A percentile compares a stretch with the other conserved stretches of the same genome.
phyloP scores from a whole-genome alignment of 2,329 filamentous ascomycete genomes.

The Phaeosphaeria sp. region DNA sequence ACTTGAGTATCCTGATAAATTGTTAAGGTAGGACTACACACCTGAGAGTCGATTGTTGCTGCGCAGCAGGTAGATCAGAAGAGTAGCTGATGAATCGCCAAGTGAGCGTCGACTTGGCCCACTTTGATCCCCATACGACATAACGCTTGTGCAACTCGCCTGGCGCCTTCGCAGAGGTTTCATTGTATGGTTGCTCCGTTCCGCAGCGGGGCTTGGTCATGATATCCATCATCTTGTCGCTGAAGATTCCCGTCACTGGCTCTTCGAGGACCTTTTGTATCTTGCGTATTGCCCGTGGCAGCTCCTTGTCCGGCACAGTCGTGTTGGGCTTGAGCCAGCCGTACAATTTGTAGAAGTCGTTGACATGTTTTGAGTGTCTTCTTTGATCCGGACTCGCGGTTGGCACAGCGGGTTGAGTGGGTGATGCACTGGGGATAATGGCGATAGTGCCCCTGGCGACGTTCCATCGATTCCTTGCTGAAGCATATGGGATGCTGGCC shows the following conservation, averaged over 20 bases:
- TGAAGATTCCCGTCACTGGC: slow-evolving; percentile 33
- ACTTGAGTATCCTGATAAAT: neutral
- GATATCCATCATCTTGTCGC: slow-evolving; percentile 30
- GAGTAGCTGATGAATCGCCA: slow-evolving; percentile 37
- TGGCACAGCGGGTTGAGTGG: slow-evolving; percentile 6
- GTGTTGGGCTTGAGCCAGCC: slow-evolving; percentile 32
- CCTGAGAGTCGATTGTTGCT: slow-evolving; percentile 31
- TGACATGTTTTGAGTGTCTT: slow-evolving; percentile 32
- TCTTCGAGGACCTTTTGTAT: slow-evolving; percentile 34
- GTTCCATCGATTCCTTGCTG: slow-evolving; percentile 6
- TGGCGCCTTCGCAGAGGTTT: slow-evolving; percentile 20
- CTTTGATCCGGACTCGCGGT: slow-evolving; percentile 18
- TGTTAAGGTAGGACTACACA: neutral
- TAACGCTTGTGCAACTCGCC: slow-evolving; percentile 23
- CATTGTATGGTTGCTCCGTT: slow-evolving; percentile 31
- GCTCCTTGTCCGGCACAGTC: slow-evolving; percentile 27
- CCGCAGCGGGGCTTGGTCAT: slow-evolving; percentile 36
- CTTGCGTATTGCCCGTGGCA: slow-evolving; percentile 34
- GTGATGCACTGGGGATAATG: slow-evolving; percentile 30
- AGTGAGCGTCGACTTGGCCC: slow-evolving; percentile 32
- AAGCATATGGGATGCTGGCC: slow-evolving; percentile 9
- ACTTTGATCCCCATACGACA: slow-evolving; percentile 38
- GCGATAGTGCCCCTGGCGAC: slow-evolving; percentile 12
- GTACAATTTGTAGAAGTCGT: slow-evolving; percentile 39
- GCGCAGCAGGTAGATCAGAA: slow-evolving; percentile 21